These are phyloP conservation scores for Solioccasus polychromus DNA, from an alignment of 768 basidiomycete genomes.

Conservation along the genomic window DNA sequence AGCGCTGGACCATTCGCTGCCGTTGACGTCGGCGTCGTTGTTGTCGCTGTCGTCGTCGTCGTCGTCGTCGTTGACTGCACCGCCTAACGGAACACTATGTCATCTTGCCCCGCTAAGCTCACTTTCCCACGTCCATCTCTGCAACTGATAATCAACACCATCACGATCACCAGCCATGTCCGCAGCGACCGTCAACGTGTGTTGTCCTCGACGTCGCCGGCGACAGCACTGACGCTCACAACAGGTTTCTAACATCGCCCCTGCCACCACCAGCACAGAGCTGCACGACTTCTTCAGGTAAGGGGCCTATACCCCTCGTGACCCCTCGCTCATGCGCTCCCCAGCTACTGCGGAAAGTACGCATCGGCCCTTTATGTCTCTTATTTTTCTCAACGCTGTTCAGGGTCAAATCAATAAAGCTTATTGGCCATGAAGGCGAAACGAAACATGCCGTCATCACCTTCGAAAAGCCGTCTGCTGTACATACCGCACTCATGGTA, in stretches of 20 bases:
- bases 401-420: conserved; percentile 69
- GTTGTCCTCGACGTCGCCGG: not conserved
- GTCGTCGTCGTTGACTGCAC: conserved; percentile 18
- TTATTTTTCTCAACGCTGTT: not conserved
- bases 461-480: conserved; percentile 83
- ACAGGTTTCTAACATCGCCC: conserved; percentile 71
- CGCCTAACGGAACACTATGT: conserved; percentile 7
- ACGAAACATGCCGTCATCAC: conserved; percentile 61
- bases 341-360: conserved; percentile 85
- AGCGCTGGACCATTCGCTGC: not conserved
- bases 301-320: conserved; percentile 15
- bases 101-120: no score
- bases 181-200: conserved; percentile 36
- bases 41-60: conserved; percentile 1
- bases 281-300: conserved; percentile 83
- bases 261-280: conserved; percentile 61
- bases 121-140: no score
- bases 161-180: conserved; percentile 23
- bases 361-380: conserved; percentile 14
- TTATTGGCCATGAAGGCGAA: conserved; percentile 39
- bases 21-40: not conserved
- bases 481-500: conserved; percentile 84
- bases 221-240: not conserved
- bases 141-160: no score
- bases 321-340: conserved; percentile 3